phyloP scores from a whole-genome alignment of 1,139 yeast species.

The Yamadazyma sp. region DNA sequence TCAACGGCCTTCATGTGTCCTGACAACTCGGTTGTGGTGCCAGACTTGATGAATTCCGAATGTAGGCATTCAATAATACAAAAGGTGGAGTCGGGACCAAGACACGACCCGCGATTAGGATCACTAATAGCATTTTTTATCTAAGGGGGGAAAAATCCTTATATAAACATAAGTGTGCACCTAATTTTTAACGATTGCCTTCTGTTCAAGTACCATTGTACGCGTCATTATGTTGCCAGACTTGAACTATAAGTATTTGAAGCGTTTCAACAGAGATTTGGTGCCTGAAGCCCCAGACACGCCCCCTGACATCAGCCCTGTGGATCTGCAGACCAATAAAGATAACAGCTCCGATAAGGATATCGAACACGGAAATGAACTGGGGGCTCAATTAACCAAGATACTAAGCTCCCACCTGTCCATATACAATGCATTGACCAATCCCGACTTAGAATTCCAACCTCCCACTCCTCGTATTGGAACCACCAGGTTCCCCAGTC shows the following conservation, averaged over 20 bases:
- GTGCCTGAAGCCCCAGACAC: background rate
- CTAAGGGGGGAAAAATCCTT: background rate
- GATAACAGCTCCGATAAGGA: background rate
- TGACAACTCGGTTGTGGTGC: too few species aligned
- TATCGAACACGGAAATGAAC: background rate
- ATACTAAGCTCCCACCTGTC: constrained; percentile 41
- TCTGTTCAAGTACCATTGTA: background rate
- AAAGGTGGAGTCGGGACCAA: background rate
- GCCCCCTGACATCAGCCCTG: background rate
- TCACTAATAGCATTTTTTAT: background rate
- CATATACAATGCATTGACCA: constrained; percentile 37
- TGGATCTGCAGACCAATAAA: background rate
- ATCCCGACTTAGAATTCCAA: constrained; percentile 42
- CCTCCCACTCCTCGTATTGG: constrained; percentile 11
- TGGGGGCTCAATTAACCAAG: constrained; percentile 9
- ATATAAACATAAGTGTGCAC: background rate
- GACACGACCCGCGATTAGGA: constrained; percentile 3
- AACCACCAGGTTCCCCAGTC: constrained; percentile 12
- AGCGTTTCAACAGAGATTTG: background rate
- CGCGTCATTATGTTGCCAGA: constrained; percentile 1
- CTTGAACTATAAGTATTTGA: background rate
- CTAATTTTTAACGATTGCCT: too few species aligned
- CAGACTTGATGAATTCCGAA: background rate
- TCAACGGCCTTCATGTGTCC: too few species aligned
- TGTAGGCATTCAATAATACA: too few species aligned